These are phyloP conservation scores for Neodidymelliopsis sp. DNA, from an alignment of 2,329 filamentous ascomycete genomes.

Conservation along the genomic window DNA sequence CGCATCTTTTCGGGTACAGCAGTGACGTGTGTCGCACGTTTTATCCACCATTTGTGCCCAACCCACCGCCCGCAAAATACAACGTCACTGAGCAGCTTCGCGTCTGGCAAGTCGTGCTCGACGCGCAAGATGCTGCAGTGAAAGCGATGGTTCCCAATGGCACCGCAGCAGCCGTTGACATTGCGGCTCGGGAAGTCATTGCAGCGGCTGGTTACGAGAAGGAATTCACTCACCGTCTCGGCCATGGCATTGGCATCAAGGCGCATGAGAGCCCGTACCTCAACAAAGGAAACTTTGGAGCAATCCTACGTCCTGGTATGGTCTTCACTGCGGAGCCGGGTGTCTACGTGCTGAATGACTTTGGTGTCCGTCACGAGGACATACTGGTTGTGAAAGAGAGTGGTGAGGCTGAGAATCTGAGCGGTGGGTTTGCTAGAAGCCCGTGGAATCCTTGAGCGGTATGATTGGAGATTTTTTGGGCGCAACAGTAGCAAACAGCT, in stretches of 20 bases:
- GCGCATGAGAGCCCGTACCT: constrained; percentile 71
- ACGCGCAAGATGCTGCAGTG: constrained; percentile 66
- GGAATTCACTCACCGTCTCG: constrained; percentile 68
- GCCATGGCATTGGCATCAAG: constrained; percentile 72
- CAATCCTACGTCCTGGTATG: constrained; percentile 63
- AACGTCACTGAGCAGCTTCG: constrained; percentile 58
- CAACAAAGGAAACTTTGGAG: constrained; percentile 65
- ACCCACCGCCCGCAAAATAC: constrained; percentile 20
- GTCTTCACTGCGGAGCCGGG: constrained; percentile 70
- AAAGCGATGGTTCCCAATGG: constrained; percentile 58
- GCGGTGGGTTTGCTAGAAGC: constrained; percentile 59
- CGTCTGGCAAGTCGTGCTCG: constrained; percentile 68
- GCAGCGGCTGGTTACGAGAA: constrained; percentile 65
- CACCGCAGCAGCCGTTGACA: constrained; percentile 67
- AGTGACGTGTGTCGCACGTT: constrained; percentile 71
- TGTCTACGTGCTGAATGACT: constrained; percentile 66
- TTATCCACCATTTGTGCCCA: constrained; percentile 50
- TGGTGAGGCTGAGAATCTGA: constrained; percentile 63
- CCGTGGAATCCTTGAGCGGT: constrained; percentile 60
- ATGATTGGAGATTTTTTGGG: neutral
- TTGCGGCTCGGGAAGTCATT: constrained; percentile 66
- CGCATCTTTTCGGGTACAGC: constrained; percentile 68
- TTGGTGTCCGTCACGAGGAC: constrained; percentile 70
- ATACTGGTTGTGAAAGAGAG: constrained; percentile 64
- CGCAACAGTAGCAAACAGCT: neutral